Evolutionary conservation across 2,329 filamentous ascomycete species (phyloP), one percentile per base, ranked within the genome.

Genomic region (Ophiocordyceps camponoti-saundersi): DNA sequence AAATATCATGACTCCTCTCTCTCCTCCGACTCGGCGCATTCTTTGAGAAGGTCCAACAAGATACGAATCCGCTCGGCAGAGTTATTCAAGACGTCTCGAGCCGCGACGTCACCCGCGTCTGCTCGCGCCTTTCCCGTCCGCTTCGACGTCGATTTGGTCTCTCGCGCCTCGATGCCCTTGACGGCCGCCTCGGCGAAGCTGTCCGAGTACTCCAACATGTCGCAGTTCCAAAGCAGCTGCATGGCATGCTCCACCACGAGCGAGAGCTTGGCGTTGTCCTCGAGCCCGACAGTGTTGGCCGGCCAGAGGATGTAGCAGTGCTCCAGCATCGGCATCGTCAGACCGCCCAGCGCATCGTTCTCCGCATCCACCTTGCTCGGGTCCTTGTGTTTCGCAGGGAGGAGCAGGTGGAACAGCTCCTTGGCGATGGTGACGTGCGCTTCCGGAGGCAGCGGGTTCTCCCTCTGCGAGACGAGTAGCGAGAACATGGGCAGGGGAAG

Each of bases 191-290:
- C 50, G 16, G 57, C 57, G 16, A 77, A 56, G 4, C 51, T 51
- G 0, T 57, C 50, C 29, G 61, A 61, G 51, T 69, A 67, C 1
- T 50, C 48, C 13, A 67, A 51, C 20, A 55, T 53, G 13, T 62
- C 61, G 23, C 58, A 55, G 3, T 48, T 48, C 61, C 67, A 72
- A 3, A 74, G 60, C 7, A 79, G 63, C 43, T 79, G 70, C 29
- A 85, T 56, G 45, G 86, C 61, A 2, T 69, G 70, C 62, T 90
- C 85, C 0, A 87, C 64, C 29, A 84, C 60, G 11, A 89, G 62
- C 2, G 80, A 80, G 36, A 89, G 69, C 58, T 83, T 84, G 26
- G 80, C 79, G 53, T 92, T 89, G 51, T 87, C 82, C 20, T 76
- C 71, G 1, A 73, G 61, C 7, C 68, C 70, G 15, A 72, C 66